phyloP scores from a whole-genome alignment of 225 moss, liverwort and hornwort genomes.

The Rhytidiadelphus loreus region DNA sequence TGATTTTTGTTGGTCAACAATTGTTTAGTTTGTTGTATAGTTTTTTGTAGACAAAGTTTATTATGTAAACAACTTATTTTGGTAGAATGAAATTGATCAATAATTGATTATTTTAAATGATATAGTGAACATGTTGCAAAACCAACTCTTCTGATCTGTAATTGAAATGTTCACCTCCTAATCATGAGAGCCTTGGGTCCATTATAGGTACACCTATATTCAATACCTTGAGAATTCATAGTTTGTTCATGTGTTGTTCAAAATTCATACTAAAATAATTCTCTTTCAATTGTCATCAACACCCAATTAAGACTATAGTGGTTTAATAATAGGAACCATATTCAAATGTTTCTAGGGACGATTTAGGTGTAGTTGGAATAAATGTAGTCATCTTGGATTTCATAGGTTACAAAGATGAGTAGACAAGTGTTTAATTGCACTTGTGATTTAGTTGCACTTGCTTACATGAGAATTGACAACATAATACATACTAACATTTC shows the following conservation, averaged over 20 bases:
- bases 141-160: background rate
- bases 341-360: rapidly evolving
- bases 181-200: background rate
- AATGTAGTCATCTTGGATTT: background rate
- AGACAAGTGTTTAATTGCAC: background rate
- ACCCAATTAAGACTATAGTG: background rate
- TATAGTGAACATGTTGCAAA: background rate
- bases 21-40: background rate
- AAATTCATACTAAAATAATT: background rate
- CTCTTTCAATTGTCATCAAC: background rate
- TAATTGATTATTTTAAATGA: background rate
- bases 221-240: background rate
- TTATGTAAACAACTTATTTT: background rate
- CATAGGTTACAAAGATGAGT: background rate
- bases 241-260: too few species aligned
- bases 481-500: background rate
- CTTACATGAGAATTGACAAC: background rate
- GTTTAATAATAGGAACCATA: too few species aligned
- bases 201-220: background rate
- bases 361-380: background rate
- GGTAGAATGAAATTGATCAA: background rate
- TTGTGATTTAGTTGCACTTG: background rate
- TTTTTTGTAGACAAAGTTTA: background rate
- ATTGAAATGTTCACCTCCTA: background rate
- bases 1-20: background rate